A percentile compares a stretch with the other conserved stretches of the same genome.
phyloP scores from a whole-genome alignment of 305 asterid species.

The Salvia sclarea region DNA sequence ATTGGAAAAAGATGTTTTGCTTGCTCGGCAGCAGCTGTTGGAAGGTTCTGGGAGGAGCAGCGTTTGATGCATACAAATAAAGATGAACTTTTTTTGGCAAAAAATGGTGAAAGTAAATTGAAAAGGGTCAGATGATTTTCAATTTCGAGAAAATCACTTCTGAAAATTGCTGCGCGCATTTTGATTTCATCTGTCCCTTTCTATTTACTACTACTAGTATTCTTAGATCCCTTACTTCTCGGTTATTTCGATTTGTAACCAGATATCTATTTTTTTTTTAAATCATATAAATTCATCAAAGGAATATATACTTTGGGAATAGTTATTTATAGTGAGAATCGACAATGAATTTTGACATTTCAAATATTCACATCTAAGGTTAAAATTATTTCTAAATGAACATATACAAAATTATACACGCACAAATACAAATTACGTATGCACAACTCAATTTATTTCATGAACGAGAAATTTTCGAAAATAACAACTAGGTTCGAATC shows the following conservation, averaged over 20 bases:
- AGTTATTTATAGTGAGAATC: no score
- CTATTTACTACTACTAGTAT: background rate
- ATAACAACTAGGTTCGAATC: no score
- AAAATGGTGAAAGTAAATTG: slow-evolving; percentile 27
- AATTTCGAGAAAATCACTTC: slow-evolving; percentile 15
- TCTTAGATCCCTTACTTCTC: slow-evolving; percentile 26
- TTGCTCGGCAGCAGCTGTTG: slow-evolving; percentile 28
- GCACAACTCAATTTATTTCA: no score
- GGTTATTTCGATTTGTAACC: slow-evolving; percentile 9
- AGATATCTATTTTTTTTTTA: background rate
- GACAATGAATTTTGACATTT: no score
- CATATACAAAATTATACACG: no score
- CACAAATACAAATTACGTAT: no score
- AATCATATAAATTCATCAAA: background rate
- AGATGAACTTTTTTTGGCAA: slow-evolving; percentile 23
- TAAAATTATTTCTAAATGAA: no score
- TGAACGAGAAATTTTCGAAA: no score
- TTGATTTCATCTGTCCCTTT: slow-evolving; percentile 8
- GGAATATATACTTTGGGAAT: no score
- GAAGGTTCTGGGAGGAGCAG: slow-evolving; percentile 19
- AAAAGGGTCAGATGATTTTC: slow-evolving; percentile 31
- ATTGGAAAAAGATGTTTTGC: background rate
- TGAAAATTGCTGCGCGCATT: background rate
- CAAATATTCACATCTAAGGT: no score
- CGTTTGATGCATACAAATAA: slow-evolving; percentile 4